phyloP scores from a whole-genome alignment of 768 basidiomycete genomes.

The Fomitopsis serialis region DNA sequence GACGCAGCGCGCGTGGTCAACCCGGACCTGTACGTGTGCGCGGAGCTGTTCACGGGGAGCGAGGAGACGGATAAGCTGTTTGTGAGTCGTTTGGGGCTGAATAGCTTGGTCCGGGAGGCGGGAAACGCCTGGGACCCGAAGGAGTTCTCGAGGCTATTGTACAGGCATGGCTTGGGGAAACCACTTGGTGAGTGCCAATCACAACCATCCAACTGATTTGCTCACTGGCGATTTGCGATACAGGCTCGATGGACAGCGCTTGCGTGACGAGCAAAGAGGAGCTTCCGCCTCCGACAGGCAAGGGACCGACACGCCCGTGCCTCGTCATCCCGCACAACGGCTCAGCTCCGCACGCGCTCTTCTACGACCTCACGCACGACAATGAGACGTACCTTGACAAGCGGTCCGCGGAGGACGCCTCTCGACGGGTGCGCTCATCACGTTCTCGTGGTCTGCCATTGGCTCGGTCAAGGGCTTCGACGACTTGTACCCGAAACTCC shows the following conservation, averaged over 20 bases:
- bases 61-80: conserved; percentile 92
- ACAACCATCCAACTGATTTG: background rate
- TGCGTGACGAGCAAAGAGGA: conserved; percentile 77
- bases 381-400: conserved; percentile 91
- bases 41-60: conserved; percentile 94
- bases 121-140: conserved; percentile 88
- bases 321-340: conserved; percentile 79
- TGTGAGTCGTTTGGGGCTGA: conserved; percentile 88
- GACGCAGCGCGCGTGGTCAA: conserved; percentile 86
- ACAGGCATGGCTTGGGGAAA: conserved; percentile 87
- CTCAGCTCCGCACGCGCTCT: conserved; percentile 83
- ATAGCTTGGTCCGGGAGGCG: conserved; percentile 92
- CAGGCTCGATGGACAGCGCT: conserved; percentile 90
- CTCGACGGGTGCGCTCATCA: conserved; percentile 88
- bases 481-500: conserved; percentile 91
- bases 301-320: conserved; percentile 71
- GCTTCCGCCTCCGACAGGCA: conserved; percentile 76
- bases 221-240: background rate
- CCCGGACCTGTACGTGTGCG: conserved; percentile 93
- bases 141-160: conserved; percentile 83
- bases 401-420: conserved; percentile 93
- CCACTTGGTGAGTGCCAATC: conserved; percentile 66
- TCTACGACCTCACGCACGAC: conserved; percentile 97
- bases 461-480: conserved; percentile 98
- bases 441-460: conserved; percentile 83